A percentile compares a stretch with the other conserved stretches of the same genome.
Conservation (phyloP, 106 monocot species). For the Phalaenopsis aphrodite region DNA sequence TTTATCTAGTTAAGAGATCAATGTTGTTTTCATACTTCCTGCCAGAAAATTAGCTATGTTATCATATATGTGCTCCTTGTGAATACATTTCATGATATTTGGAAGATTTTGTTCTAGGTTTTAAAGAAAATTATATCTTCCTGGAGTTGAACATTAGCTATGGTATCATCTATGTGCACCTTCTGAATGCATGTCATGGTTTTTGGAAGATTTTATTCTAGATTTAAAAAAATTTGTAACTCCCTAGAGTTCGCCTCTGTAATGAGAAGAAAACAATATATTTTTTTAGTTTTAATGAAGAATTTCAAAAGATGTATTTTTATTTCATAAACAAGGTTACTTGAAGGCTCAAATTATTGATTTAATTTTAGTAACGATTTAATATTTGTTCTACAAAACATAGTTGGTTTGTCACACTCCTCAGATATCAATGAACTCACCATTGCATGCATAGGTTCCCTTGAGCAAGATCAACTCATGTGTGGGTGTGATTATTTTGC, state of each 20-base stretch:
- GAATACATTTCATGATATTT: not conserved
- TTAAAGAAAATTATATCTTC: not conserved
- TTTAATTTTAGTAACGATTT: not conserved
- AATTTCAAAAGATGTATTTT: not conserved
- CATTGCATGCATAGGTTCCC: not conserved
- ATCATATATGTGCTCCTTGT: not conserved
- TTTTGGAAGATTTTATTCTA: not conserved
- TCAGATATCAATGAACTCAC: not conserved
- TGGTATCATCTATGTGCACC: not conserved
- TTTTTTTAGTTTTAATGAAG: not conserved
- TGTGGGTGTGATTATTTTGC: not conserved
- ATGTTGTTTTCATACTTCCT: not conserved
- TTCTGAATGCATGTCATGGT: not conserved
- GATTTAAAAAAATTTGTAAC: not conserved
- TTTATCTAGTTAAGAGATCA: not conserved
- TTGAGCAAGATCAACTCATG: not conserved
- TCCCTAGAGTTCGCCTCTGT: not conserved
- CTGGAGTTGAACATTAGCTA: not conserved
- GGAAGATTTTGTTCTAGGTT: not conserved
- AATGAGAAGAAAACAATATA: not conserved
- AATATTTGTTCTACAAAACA: not conserved
- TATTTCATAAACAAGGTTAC: not conserved
- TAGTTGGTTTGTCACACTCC: not conserved
- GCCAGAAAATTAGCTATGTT: not conserved
- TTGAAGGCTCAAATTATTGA: not conserved